Percentiles rank a stretch among this genome's conserved stretches.
Evolutionary conservation across 306 rosid species (phyloP).

Genomic region (Vigna hirtella): DNA sequence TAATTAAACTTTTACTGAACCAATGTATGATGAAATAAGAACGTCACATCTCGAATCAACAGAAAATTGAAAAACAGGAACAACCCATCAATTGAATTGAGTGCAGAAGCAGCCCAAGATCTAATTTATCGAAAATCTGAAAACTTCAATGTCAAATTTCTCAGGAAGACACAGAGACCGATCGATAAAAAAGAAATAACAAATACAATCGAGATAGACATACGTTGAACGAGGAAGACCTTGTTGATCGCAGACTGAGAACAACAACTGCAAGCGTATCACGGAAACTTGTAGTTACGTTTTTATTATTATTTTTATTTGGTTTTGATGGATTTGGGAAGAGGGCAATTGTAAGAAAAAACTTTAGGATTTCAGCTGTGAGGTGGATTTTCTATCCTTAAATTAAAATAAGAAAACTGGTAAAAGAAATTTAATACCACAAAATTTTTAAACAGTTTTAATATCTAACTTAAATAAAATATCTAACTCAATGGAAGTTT

Average conservation of each 20-base stretch:
- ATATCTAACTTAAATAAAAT: neutral
- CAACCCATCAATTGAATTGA: conserved; percentile 24
- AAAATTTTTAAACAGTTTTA: neutral
- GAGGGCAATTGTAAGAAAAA: neutral
- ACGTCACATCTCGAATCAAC: conserved; percentile 18
- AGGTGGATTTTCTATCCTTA: conserved; percentile 6
- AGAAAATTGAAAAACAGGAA: conserved; percentile 16
- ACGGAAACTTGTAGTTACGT: neutral
- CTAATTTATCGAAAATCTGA: neutral
- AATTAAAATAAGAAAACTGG: neutral
- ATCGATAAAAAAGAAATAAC: neutral
- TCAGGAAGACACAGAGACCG: conserved; percentile 15
- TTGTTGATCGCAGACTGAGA: conserved; percentile 37
- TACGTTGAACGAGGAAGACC: conserved; percentile 35
- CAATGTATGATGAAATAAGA: neutral
- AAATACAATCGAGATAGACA: conserved; percentile 16
- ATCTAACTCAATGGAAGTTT: neutral
- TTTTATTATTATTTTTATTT: neutral
- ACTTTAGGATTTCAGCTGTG: neutral
- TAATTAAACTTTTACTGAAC: conserved; percentile 24
- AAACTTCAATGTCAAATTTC: neutral
- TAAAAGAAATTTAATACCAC: neutral
- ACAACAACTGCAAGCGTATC: conserved; percentile 21
- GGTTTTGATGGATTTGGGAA: conserved; percentile 5
- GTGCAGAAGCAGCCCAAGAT: conserved; percentile 8